Percentiles rank a stretch among this genome's conserved stretches.
These are phyloP conservation scores for Calonectria ilicicola DNA, from an alignment of 2,329 filamentous ascomycete genomes.

Conservation along the genomic window DNA sequence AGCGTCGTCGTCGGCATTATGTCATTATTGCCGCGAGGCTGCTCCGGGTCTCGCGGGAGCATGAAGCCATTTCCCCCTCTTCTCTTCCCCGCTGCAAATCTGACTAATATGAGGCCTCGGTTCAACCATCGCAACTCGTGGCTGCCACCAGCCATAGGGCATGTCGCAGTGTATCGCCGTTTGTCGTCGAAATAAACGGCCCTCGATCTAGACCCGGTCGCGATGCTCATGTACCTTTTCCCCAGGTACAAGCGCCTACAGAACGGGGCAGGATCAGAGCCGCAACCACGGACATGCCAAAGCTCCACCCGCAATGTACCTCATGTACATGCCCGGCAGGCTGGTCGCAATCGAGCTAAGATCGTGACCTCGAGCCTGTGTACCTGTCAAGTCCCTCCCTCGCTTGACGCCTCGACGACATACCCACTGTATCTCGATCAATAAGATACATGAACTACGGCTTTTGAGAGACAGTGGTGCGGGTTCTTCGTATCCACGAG, in stretches of 20 bases:
- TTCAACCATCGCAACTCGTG: neutral
- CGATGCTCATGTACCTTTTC: conserved; percentile 20
- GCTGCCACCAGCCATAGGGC: neutral
- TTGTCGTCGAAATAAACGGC: conserved; percentile 6
- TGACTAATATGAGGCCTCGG: neutral
- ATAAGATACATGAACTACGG: neutral
- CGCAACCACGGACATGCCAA: conserved; percentile 43
- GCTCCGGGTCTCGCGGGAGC: neutral
- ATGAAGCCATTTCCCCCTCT: conserved; percentile 4
- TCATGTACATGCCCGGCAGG: conserved; percentile 43
- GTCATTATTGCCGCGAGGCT: neutral
- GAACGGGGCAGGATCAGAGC: conserved; percentile 42
- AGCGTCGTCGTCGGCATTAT: neutral
- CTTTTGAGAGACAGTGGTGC: neutral
- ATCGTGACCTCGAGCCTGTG: conserved; percentile 43
- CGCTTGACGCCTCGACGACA: conserved; percentile 28
- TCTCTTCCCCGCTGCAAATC: conserved; percentile 2
- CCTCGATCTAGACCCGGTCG: neutral
- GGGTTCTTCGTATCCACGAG: neutral
- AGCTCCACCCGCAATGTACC: conserved; percentile 43
- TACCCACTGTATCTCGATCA: conserved; percentile 12
- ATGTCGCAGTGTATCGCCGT: neutral
- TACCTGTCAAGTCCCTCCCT: conserved; percentile 43
- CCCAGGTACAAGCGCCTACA: conserved; percentile 21
- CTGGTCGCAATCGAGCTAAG: conserved; percentile 44